Conservation (phyloP, 306 rosid genomes). For the Sechiopsis laciniata region DNA sequence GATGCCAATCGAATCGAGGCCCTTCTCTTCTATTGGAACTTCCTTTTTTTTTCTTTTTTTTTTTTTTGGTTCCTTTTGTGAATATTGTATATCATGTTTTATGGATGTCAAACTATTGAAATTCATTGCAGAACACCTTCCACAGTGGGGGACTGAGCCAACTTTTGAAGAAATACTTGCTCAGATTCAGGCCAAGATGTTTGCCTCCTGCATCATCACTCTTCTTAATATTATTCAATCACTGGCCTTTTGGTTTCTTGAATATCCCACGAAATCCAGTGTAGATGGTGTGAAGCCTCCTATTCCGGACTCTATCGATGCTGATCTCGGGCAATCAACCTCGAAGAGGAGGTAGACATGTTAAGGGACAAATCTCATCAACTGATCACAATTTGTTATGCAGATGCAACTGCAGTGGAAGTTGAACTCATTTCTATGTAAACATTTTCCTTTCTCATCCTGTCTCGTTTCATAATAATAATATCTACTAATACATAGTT, state of each 20-base stretch:
- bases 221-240: constrained; percentile 34
- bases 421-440: constrained; percentile 60
- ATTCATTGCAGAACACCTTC: constrained; percentile 40
- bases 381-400: constrained; percentile 38
- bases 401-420: constrained; percentile 58
- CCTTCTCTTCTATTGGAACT: neutral
- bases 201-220: constrained; percentile 47
- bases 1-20: neutral
- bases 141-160: constrained; percentile 25
- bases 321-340: constrained; percentile 46
- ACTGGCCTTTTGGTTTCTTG: constrained; percentile 30
- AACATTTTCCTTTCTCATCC: neutral
- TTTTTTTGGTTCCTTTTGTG: no score
- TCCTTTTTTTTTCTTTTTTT: neutral
- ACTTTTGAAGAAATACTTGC: constrained; percentile 30
- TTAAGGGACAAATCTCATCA: constrained; percentile 21
- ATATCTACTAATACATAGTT: no score
- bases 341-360: constrained; percentile 58
- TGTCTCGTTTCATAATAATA: neutral
- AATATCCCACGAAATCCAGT: constrained; percentile 25
- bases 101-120: neutral
- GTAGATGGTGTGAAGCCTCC: constrained; percentile 35
- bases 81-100: neutral
- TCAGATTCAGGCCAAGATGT: constrained; percentile 39
- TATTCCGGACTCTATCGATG: constrained; percentile 29